A percentile compares a stretch with the other conserved stretches of the same genome.
These are phyloP conservation scores for Jaapia argillacea DNA, from an alignment of 768 basidiomycete species.

Conservation along the genomic window DNA sequence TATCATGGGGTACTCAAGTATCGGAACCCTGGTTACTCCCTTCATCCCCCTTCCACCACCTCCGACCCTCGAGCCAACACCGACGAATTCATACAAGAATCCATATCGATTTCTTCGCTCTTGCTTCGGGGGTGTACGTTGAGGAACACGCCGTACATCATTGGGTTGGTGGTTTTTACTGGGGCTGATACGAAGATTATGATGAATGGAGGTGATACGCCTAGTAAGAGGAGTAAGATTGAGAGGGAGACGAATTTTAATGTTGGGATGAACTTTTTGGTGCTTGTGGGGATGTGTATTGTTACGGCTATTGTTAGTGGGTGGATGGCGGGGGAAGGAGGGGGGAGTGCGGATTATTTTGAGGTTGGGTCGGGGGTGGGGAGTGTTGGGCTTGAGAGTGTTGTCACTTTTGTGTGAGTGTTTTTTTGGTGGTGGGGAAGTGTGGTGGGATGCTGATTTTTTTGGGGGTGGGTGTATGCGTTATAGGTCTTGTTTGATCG, in stretches of 20 bases:
- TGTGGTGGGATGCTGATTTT: background rate
- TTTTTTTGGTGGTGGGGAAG: too few relatives aligned
- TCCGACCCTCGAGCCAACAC: conserved; percentile 11
- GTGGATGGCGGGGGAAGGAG: conserved; percentile 43
- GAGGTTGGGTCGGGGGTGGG: too few relatives aligned
- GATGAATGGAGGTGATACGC: conserved; percentile 86
- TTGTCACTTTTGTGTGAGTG: conserved; percentile 89
- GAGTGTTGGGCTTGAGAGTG: conserved; percentile 59
- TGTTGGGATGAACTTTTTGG: conserved; percentile 84
- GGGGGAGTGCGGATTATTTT: conserved; percentile 64
- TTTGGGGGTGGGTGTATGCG: conserved; percentile 2
- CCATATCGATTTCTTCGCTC: conserved; percentile 85
- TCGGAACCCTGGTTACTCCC: conserved; percentile 45
- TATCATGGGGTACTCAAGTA: conserved; percentile 85
- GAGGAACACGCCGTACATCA: conserved; percentile 86
- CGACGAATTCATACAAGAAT: conserved; percentile 49
- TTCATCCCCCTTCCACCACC: too few relatives aligned
- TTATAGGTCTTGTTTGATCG: conserved; percentile 79
- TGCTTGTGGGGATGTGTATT: conserved; percentile 70
- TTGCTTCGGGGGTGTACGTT: conserved; percentile 86
- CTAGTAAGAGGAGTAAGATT: conserved; percentile 95
- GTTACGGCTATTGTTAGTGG: conserved; percentile 72
- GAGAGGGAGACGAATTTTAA: conserved; percentile 99
- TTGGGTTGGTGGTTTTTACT: conserved; percentile 90
- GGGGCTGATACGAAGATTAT: conserved; percentile 91